These are phyloP conservation scores for Artemisia annua DNA, from an alignment of 129 eudicot genomes.

Conservation along the genomic window DNA sequence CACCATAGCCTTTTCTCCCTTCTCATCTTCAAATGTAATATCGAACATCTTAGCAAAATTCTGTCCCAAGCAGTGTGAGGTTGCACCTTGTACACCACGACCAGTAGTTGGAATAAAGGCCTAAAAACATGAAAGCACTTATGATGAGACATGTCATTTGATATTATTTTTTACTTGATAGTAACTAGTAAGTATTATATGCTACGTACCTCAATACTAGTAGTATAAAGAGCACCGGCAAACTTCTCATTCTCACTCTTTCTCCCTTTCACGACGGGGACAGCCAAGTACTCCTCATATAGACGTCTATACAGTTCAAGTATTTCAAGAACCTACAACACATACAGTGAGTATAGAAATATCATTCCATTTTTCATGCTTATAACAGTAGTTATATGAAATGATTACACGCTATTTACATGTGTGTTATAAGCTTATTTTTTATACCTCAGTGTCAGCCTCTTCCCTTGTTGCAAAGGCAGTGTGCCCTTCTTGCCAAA, in stretches of 20 bases:
- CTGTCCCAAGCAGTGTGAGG: constrained; percentile 89
- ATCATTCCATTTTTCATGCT: too few relatives aligned
- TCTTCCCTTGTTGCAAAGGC: constrained; percentile 77
- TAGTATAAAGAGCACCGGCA: constrained; percentile 86
- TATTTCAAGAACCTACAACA: constrained; percentile 55
- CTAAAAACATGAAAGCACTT: constrained; percentile 32
- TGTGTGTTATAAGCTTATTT: neutral
- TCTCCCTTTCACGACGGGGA: constrained; percentile 77
- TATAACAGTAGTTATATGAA: neutral
- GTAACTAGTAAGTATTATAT: neutral
- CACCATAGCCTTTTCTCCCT: constrained; percentile 71
- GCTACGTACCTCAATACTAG: constrained; percentile 65
- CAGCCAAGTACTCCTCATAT: constrained; percentile 78
- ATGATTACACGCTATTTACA: neutral
- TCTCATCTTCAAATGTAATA: constrained; percentile 68
- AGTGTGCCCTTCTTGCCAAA: constrained; percentile 92
- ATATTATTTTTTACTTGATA: neutral
- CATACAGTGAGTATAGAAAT: neutral
- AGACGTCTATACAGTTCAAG: constrained; percentile 72
- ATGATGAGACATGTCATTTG: neutral
- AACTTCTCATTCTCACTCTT: constrained; percentile 85
- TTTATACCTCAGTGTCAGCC: constrained; percentile 72
- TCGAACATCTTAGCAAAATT: constrained; percentile 92
- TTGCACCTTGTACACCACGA: constrained; percentile 89
- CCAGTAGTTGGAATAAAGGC: constrained; percentile 86